Evolutionary conservation across 441 rosid species (phyloP).

Genomic region (Arabidopsis hybrid): DNA sequence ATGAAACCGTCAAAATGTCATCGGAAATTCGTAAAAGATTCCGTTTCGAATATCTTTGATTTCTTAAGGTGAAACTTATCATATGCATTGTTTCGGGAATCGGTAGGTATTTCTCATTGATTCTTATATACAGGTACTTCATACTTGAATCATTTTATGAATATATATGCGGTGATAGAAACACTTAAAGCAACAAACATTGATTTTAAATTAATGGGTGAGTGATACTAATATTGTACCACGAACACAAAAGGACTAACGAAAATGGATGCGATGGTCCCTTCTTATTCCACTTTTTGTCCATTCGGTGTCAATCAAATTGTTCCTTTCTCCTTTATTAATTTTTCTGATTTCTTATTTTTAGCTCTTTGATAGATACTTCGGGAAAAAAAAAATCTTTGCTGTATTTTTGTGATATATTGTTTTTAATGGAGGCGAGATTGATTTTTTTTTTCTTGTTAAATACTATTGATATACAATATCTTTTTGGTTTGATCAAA

Average conservation of each 20-base stretch:
- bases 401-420: no score
- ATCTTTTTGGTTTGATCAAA: not conserved
- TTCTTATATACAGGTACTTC: no score
- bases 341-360: conserved; percentile 32
- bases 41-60: no score
- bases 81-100: not conserved
- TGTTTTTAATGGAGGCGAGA: not conserved
- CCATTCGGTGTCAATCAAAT: conserved; percentile 49
- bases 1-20: no score
- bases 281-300: conserved; percentile 44
- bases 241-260: conserved; percentile 26
- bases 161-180: no score
- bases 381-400: not conserved
- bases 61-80: not conserved
- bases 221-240: not conserved
- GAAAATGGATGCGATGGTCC: conserved; percentile 48
- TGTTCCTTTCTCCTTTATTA: conserved; percentile 46
- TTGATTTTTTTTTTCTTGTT: not conserved
- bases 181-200: not conserved
- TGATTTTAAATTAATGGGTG: conserved; percentile 10
- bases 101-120: not conserved
- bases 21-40: no score
- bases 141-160: no score
- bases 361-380: conserved; percentile 6
- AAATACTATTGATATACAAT: conserved; percentile 2